These are phyloP conservation scores for Termitomyces bulborhizus DNA, from an alignment of 768 basidiomycete genomes.

Conservation along the genomic window DNA sequence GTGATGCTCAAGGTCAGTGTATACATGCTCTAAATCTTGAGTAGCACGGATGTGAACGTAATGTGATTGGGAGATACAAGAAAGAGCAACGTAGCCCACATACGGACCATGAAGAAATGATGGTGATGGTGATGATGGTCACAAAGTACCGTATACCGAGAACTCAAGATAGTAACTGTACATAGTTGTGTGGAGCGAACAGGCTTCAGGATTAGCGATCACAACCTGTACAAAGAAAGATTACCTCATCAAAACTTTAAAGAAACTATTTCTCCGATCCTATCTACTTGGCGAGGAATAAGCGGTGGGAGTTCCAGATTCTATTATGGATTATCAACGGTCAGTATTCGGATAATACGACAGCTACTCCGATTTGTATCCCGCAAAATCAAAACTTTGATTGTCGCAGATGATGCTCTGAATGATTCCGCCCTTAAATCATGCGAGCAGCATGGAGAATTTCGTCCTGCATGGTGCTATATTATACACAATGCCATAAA, in stretches of 20 bases:
- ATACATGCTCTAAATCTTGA: slow-evolving; percentile 1
- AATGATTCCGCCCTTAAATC: too few relatives aligned
- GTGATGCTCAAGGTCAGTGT: slow-evolving; percentile 2
- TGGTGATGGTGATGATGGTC: neutral
- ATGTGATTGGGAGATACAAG: slow-evolving; percentile 6
- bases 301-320: slow-evolving; percentile 2
- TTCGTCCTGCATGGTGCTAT: too few relatives aligned
- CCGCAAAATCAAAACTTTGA: neutral
- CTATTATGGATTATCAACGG: slow-evolving; percentile 4
- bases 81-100: neutral
- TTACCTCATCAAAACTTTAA: neutral
- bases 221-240: neutral
- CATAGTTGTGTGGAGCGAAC: neutral
- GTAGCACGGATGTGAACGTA: neutral
- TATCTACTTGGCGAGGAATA: neutral
- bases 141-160: slow-evolving; percentile 1
- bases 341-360: slow-evolving; percentile 8
- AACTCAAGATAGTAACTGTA: neutral
- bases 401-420: too few relatives aligned
- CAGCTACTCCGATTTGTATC: neutral
- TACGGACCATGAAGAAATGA: neutral
- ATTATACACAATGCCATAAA: too few relatives aligned
- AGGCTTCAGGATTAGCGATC: neutral
- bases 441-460: too few relatives aligned
- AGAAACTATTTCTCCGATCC: neutral